Conservation (phyloP, 2,329 filamentous ascomycete species). For the Dactylellina haptotyla region DNA sequence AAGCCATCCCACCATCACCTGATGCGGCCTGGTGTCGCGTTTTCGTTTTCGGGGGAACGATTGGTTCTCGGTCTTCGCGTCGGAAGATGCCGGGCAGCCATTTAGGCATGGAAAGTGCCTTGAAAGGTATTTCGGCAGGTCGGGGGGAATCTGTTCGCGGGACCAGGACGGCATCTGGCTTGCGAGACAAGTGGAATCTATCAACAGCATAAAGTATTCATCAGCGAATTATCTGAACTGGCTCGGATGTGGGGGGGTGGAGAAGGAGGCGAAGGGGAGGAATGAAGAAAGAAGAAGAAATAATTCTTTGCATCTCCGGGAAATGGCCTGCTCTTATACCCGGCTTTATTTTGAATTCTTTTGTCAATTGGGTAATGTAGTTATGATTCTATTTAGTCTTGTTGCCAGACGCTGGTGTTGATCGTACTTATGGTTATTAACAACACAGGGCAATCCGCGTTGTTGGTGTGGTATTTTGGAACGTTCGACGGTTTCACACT, state of each 20-base stretch:
- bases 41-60: neutral
- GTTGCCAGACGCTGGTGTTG: neutral
- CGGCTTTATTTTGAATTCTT: neutral
- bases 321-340: neutral
- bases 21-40: neutral
- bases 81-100: neutral
- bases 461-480: slow-evolving; percentile 40
- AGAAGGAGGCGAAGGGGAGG: neutral
- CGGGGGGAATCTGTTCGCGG: neutral
- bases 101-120: neutral
- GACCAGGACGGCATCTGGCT: too few species aligned
- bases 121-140: neutral
- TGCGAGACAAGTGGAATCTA: too few species aligned
- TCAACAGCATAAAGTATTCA: neutral
- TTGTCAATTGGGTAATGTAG: slow-evolving; percentile 1
- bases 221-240: neutral
- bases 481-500: too few species aligned
- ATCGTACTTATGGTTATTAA: neutral
- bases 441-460: neutral
- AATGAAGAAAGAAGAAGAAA: neutral
- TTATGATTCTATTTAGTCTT: neutral
- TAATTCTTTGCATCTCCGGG: neutral
- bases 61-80: neutral
- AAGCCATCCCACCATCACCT: neutral
- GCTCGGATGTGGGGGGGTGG: neutral